Base-by-base conservation (phyloP, 805 yeast species). In the Wickerhamiella cacticola region DNA sequence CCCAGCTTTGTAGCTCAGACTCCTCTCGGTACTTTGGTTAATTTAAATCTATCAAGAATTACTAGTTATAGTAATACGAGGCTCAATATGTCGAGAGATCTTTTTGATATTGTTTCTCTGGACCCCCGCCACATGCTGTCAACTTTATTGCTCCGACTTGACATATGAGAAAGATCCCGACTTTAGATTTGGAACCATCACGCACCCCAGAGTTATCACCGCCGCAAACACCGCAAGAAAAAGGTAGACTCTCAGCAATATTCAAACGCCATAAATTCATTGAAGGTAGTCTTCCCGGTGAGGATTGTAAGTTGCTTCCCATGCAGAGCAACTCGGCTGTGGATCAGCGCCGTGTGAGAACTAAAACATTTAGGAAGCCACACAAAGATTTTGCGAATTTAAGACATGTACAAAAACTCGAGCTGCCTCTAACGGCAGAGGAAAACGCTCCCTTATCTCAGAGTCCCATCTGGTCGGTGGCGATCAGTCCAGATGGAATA, bases 401-500 rank as follows among this genome's bases (percentile, higher is more conserved):
- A 13, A 23, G 46, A 25, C 46, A 43, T 21, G 41, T 43, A 6
- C 46, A 43, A 18, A 33, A 34, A 25, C 46, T 43, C 40, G 46
- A 43, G 8, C 15, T 43, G 41, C 46, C 46, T 8, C 33, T 31
- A 15, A 16, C 18, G 9, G 41, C 25, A 10, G 41, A 35, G 22
- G 23, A 18, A 12, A 25, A 33, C 4, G 46, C 34, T 5, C 40
- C 29, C 23, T 23, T 16, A n/a, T 4, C 21, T 19, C 33, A 33
- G 13, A 26, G 28, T 8, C 21, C 51, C 26, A 22, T 50, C 1
- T 50, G 50, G 50, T 16, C 45, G 7, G 21, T 40, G 8, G 48
- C 45, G 13, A 33, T 50, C 12, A 29, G 42, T 21, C 52, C 48
- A n/a, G 50, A 50, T 34, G 52, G 52, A 23, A 39, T 46, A 18